Conservation (phyloP, 768 basidiomycete genomes). For the Sistotremastrum niveocremeum region DNA sequence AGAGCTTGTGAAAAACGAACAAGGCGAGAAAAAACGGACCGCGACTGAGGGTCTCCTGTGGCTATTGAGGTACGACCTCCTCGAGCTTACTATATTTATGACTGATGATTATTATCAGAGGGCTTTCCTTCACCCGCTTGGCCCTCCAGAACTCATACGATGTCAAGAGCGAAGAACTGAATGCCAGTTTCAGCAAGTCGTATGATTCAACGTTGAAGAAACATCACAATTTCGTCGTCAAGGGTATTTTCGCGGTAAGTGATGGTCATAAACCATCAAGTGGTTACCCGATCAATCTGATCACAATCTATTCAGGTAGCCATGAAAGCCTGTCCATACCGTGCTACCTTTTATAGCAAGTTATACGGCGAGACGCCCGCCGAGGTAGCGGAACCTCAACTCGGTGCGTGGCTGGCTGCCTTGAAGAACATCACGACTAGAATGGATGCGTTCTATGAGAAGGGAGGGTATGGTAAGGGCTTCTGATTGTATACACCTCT, state of each 20-base stretch:
- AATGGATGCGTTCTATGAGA: constrained; percentile 33
- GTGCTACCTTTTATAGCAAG: constrained; percentile 43
- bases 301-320: constrained; percentile 27
- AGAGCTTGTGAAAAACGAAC: constrained; percentile 70
- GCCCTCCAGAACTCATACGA: constrained; percentile 62
- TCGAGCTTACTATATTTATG: not conserved
- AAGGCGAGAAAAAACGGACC: constrained; percentile 70
- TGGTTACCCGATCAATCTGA: not conserved
- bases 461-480: constrained; percentile 29
- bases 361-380: constrained; percentile 24
- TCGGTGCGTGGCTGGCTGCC: constrained; percentile 40
- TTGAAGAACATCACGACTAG: constrained; percentile 34
- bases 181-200: constrained; percentile 59
- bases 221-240: constrained; percentile 67
- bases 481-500: constrained; percentile 16
- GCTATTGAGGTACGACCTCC: constrained; percentile 45
- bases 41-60: constrained; percentile 91
- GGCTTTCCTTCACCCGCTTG: constrained; percentile 77
- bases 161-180: constrained; percentile 50
- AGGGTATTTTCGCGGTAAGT: constrained; percentile 41
- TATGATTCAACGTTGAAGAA: constrained; percentile 77
- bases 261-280: not conserved
- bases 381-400: constrained; percentile 31
- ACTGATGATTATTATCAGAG: constrained; percentile 27
- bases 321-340: constrained; percentile 57